Conservation (phyloP, 2,329 filamentous ascomycete genomes). For the Lasiodiplodia sp. region DNA sequence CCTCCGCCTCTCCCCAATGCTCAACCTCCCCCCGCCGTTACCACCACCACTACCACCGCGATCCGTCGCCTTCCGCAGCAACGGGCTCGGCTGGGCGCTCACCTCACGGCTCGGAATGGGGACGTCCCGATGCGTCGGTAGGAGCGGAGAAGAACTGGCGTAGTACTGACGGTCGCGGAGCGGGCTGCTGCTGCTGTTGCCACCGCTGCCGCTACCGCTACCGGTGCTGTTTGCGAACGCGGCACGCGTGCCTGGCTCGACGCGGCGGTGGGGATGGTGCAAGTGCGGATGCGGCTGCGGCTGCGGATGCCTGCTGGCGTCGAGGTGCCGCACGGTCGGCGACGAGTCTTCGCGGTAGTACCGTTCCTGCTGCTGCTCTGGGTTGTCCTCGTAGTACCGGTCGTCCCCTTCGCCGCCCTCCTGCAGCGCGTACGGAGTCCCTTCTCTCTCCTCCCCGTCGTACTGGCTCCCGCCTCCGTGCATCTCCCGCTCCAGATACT, state of each 20-base stretch:
- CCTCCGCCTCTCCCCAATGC: background rate
- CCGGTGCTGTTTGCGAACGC: no score
- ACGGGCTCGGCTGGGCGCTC: conserved; percentile 39
- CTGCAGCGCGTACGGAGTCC: background rate
- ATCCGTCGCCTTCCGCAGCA: conserved; percentile 43
- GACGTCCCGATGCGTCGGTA: conserved; percentile 33
- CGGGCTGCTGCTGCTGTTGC: conserved; percentile 9
- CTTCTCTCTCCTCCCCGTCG: background rate
- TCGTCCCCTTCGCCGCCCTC: background rate
- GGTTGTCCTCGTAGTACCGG: background rate
- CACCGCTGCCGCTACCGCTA: no score
- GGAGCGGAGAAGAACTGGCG: conserved; percentile 32
- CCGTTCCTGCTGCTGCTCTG: background rate
- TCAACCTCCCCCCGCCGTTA: background rate
- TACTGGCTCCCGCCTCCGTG: background rate
- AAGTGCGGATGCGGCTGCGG: background rate
- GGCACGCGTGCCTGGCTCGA: no score
- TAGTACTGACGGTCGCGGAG: background rate
- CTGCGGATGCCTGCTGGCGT: no score
- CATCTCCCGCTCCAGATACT: conserved; percentile 61
- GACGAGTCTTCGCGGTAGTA: background rate
- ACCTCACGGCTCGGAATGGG: conserved; percentile 34
- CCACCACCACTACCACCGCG: conserved; percentile 1
- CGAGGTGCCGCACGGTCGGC: background rate
- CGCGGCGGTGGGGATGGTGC: no score